Percentiles rank a stretch among this genome's conserved stretches.
Evolutionary conservation across 495 filamentous ascomycete species (phyloP).

Genomic region (Tuber microsphaerosporum): DNA sequence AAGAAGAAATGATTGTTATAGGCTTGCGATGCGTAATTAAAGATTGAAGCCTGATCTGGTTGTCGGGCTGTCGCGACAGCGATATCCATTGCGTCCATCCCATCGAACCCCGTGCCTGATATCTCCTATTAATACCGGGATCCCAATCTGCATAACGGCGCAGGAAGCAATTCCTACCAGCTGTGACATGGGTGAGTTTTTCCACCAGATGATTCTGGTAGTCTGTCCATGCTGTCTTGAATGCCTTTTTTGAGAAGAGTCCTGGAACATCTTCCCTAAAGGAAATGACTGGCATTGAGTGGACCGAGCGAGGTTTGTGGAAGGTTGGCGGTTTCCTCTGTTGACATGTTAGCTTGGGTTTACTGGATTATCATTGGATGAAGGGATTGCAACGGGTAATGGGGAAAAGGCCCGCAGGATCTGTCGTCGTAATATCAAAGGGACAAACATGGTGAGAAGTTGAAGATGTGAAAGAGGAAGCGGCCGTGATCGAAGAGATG

Average conservation of each 20-base stretch:
- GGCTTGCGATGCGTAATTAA: conserved; percentile 94
- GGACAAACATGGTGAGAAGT: conserved; percentile 16
- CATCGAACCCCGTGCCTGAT: conserved; percentile 54
- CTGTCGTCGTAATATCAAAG: conserved; percentile 19
- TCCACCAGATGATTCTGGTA: conserved; percentile 68
- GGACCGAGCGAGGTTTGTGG: conserved; percentile 44
- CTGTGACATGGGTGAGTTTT: conserved; percentile 65
- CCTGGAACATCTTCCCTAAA: conserved; percentile 54
- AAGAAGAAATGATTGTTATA: conserved; percentile 98
- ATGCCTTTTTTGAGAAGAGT: conserved; percentile 59
- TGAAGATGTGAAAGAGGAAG: background rate
- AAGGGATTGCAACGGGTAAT: conserved; percentile 9
- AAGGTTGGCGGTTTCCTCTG: conserved; percentile 27
- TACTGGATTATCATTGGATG: background rate
- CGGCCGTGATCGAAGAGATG: background rate
- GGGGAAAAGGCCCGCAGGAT: conserved; percentile 17
- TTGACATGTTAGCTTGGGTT: background rate
- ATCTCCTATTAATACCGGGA: background rate
- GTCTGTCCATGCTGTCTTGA: conserved; percentile 69
- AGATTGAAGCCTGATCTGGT: conserved; percentile 64
- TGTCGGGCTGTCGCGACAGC: conserved; percentile 70
- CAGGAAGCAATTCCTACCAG: conserved; percentile 52
- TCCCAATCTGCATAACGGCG: background rate
- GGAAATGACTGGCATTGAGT: conserved; percentile 55
- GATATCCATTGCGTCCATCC: conserved; percentile 57